These are phyloP conservation scores for Komagataella pseudopastoris DNA, from an alignment of 805 yeast species.

Conservation along the genomic window DNA sequence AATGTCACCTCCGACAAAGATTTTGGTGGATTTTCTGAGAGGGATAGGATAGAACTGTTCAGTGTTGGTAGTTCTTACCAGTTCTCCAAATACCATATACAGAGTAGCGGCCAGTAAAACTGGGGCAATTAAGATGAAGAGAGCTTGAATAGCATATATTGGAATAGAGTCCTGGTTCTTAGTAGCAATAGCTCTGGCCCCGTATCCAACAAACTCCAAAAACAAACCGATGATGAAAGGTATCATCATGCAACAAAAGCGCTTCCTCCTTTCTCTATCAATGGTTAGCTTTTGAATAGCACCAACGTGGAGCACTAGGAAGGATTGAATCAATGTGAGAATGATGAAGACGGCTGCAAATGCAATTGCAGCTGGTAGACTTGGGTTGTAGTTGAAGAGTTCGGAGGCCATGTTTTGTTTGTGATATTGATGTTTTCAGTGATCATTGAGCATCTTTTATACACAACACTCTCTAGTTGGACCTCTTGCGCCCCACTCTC, in stretches of 20 bases:
- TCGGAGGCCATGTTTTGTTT: not conserved
- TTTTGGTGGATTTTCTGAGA: not conserved
- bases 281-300: not conserved
- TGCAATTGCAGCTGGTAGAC: not conserved
- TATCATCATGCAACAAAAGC: not conserved
- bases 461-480: not conserved
- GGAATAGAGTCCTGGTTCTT: not conserved
- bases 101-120: not conserved
- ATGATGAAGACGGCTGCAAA: not conserved
- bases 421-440: not conserved
- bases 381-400: not conserved
- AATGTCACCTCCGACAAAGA: not conserved
- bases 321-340: not conserved
- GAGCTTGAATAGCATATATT: not conserved
- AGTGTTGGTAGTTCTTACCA: not conserved
- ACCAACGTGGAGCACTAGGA: not conserved
- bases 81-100: not conserved
- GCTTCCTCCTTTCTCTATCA: not conserved
- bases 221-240: not conserved
- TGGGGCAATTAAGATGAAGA: not conserved
- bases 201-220: not conserved
- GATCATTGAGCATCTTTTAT: not conserved
- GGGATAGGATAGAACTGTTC: not conserved
- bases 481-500: not conserved
- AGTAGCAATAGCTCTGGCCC: not conserved